Evolutionary conservation across 495 filamentous ascomycete genomes (phyloP), one percentile per base, ranked within the genome.

Genomic region (Trichoderma gamsii): DNA sequence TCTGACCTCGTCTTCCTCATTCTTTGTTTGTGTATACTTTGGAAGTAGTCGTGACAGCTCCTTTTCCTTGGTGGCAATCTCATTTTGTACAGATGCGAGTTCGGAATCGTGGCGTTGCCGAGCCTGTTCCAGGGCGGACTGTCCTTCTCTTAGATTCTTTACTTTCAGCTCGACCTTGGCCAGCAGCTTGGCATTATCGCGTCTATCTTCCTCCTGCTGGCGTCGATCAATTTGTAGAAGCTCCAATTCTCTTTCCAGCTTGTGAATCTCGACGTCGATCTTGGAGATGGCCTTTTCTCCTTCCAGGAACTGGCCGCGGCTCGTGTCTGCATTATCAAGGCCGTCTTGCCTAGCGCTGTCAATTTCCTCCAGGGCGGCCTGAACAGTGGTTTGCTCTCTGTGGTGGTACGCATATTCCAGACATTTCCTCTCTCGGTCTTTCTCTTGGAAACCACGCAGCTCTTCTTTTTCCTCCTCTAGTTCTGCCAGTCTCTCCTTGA

Each of bases 391-490:
- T 73, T 97, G 92, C 71, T 97, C 92, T 68, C 89, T 89, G 69
- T 93, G 88, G 74, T 96, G 92, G 72, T 97, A 96, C 2, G 93
- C 92, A 74, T 97, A 98, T 74, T 97, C 92, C 44, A 99, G 80
- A 76, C 93, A 97, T 68, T 94, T 84, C 64, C 92, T 87, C 75
- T 99, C 95, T 69, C 89, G 89, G 72, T 99, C 95, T 76, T 96
- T 97, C 59, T 97, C 92, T 75, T 98, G 93, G 71, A 90, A 99
- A 21, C 86, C 92, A 41, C 90, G 85, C 38, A 99, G 81, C 77
- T 98, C 96, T 70, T 98, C 92, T 76, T 97, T 98, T 75, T 99
- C 95, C 76, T 96, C 93, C 76, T 98, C 95, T 2, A 99, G 83
- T 75, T 99, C 95, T 29, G 80, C 82, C 35, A 99, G 82, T 27